Evolutionary conservation across 1,284 basidiomycete species (phyloP).

Genomic region (Sanghuangporus weigelae): DNA sequence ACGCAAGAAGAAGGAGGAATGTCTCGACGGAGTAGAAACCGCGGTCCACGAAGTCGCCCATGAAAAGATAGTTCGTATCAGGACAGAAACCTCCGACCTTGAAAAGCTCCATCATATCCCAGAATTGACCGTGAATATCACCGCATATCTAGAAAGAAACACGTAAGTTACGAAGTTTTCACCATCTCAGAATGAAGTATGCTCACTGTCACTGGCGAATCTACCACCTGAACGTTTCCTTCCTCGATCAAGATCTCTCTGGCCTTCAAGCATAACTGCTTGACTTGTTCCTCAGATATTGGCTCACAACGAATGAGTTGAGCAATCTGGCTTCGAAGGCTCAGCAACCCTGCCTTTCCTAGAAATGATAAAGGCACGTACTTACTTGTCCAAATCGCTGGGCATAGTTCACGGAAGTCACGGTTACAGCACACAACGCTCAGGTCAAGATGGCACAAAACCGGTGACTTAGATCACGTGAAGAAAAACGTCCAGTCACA

Average conservation of each 20-base stretch:
- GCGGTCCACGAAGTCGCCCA: constrained; percentile 97
- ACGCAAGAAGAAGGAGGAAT: constrained; percentile 87
- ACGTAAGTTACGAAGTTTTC: constrained; percentile 3
- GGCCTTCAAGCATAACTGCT: constrained; percentile 90
- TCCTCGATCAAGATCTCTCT: constrained; percentile 97
- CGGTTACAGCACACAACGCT: background rate
- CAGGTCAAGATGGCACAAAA: background rate
- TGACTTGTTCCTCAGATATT: constrained; percentile 91
- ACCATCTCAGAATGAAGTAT: constrained; percentile 2
- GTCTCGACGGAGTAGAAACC: constrained; percentile 99
- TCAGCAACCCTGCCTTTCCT: background rate
- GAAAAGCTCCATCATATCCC: constrained; percentile 96
- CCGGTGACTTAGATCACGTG: background rate
- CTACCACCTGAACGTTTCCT: constrained; percentile 94
- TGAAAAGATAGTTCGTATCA: constrained; percentile 96
- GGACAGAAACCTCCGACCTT: constrained; percentile 93
- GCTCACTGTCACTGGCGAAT: constrained; percentile 91
- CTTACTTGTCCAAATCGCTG: constrained; percentile 46
- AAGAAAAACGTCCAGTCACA: no score
- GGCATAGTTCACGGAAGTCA: constrained; percentile 26
- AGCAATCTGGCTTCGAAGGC: constrained; percentile 65
- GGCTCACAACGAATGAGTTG: constrained; percentile 89
- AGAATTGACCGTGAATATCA: constrained; percentile 99
- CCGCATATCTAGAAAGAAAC: constrained; percentile 69
- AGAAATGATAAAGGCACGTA: background rate